Evolutionary conservation across 345 rosid species (phyloP).

Genomic region (Zanthoxylum bungeanum): DNA sequence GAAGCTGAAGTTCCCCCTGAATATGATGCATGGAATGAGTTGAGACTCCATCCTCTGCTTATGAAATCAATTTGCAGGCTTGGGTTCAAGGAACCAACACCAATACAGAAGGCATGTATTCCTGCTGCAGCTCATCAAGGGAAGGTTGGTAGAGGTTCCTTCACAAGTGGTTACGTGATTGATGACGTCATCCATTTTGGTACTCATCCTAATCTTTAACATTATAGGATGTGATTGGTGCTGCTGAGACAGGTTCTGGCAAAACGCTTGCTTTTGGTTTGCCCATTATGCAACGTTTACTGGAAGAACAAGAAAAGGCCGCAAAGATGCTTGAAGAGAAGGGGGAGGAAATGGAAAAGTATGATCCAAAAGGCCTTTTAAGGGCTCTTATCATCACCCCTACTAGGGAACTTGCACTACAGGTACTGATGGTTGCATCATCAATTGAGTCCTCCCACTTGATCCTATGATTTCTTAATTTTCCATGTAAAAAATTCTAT

Average conservation of each 20-base stretch:
- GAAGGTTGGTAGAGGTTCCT: constrained; percentile 50
- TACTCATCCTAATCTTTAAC: constrained; percentile 8
- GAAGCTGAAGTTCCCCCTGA: constrained; percentile 46
- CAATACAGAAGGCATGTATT: constrained; percentile 86
- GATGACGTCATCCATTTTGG: constrained; percentile 1
- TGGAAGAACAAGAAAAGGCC: constrained; percentile 79
- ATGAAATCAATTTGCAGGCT: constrained; percentile 72
- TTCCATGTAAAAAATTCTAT: background rate
- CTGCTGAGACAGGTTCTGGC: constrained; percentile 99
- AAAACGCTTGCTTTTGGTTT: constrained; percentile 98
- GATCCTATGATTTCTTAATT: constrained; percentile 8
- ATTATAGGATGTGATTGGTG: constrained; percentile 86
- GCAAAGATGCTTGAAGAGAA: constrained; percentile 41
- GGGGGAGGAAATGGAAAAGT: constrained; percentile 59
- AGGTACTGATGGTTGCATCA: constrained; percentile 44
- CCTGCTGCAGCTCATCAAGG: constrained; percentile 95
- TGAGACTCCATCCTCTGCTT: constrained; percentile 80
- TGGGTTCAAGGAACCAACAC: constrained; percentile 88
- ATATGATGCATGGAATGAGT: constrained; percentile 70
- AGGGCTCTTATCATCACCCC: constrained; percentile 95
- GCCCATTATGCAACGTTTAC: constrained; percentile 87
- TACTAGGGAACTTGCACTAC: constrained; percentile 92
- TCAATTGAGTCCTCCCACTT: background rate
- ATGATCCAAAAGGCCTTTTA: constrained; percentile 64
- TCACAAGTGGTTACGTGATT: background rate